Percentiles rank a stretch among this genome's conserved stretches.
phyloP scores from a whole-genome alignment of 1,139 yeast species.

The Meyerozyma athensensis region DNA sequence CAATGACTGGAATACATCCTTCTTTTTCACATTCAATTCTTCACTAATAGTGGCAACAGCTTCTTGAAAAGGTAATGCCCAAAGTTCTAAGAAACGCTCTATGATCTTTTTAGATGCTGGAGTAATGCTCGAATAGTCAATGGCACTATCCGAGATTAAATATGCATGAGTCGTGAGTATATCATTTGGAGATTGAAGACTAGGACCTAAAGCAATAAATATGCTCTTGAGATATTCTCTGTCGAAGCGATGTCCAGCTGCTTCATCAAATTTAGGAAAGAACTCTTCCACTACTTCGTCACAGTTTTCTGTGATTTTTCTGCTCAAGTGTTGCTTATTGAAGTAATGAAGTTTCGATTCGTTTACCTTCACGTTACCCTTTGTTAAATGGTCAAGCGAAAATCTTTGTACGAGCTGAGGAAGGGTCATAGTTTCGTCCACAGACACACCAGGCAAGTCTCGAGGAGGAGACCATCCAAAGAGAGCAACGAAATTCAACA shows the following conservation, averaged over 20 bases:
- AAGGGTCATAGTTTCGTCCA: slow-evolving; percentile 58
- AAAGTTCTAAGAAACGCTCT: slow-evolving; percentile 7
- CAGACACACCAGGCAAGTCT: slow-evolving; percentile 41
- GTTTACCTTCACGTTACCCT: slow-evolving; percentile 91
- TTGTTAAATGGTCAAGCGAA: slow-evolving; percentile 67
- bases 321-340: slow-evolving; percentile 60
- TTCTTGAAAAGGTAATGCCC: neutral
- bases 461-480: slow-evolving; percentile 93
- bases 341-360: slow-evolving; percentile 68
- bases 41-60: neutral
- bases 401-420: slow-evolving; percentile 48
- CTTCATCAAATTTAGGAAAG: slow-evolving; percentile 16
- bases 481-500: slow-evolving; percentile 80
- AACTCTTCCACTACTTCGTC: slow-evolving; percentile 28
- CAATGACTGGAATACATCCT: slow-evolving; percentile 53
- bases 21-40: slow-evolving; percentile 27
- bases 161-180: slow-evolving; percentile 43
- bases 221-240: slow-evolving; percentile 21
- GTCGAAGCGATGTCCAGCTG: slow-evolving; percentile 12
- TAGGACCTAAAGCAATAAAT: slow-evolving; percentile 30
- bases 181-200: slow-evolving; percentile 46
- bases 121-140: slow-evolving; percentile 10
- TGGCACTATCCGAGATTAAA: slow-evolving; percentile 30
- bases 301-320: slow-evolving; percentile 30
- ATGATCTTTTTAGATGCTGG: slow-evolving; percentile 7